Conservation (phyloP, 257 asterid genomes). For the Eustoma russellianum region DNA sequence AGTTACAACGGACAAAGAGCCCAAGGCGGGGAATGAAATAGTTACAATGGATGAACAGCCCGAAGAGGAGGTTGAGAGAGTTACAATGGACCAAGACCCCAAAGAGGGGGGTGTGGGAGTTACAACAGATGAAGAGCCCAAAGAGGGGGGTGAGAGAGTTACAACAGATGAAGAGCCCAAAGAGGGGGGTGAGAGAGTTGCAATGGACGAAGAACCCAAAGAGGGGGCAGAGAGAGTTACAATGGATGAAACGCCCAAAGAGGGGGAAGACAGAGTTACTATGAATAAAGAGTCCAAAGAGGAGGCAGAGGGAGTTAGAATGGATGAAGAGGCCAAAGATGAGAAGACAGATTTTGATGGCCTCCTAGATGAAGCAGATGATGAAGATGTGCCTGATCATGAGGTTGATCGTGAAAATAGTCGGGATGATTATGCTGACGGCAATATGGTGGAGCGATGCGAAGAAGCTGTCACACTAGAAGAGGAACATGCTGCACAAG, state of each 20-base stretch:
- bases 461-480: conserved; percentile 33
- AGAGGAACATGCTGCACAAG: conserved; percentile 42
- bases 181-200: conserved; percentile 8
- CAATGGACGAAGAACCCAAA: conserved; percentile 10
- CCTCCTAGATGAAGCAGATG: conserved; percentile 34
- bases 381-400: conserved; percentile 38
- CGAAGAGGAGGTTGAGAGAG: conserved; percentile 11
- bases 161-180: conserved; percentile 23
- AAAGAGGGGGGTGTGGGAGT: too few species aligned
- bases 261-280: conserved; percentile 15
- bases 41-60: conserved; percentile 22
- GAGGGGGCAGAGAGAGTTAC: conserved; percentile 12
- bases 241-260: conserved; percentile 24
- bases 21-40: background rate
- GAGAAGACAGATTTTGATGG: conserved; percentile 28
- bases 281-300: conserved; percentile 18
- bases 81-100: too few species aligned
- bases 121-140: conserved; percentile 8
- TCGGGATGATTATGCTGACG: conserved; percentile 29
- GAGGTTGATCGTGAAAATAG: conserved; percentile 33
- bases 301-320: conserved; percentile 15
- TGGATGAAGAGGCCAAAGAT: conserved; percentile 24
- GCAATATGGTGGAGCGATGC: conserved; percentile 25
- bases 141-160: conserved; percentile 11
- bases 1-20: too few species aligned